Evolutionary conservation across 2,329 filamentous ascomycete species (phyloP), one percentile per base, ranked within the genome.

Genomic region (Stemphylium lycopersici): DNA sequence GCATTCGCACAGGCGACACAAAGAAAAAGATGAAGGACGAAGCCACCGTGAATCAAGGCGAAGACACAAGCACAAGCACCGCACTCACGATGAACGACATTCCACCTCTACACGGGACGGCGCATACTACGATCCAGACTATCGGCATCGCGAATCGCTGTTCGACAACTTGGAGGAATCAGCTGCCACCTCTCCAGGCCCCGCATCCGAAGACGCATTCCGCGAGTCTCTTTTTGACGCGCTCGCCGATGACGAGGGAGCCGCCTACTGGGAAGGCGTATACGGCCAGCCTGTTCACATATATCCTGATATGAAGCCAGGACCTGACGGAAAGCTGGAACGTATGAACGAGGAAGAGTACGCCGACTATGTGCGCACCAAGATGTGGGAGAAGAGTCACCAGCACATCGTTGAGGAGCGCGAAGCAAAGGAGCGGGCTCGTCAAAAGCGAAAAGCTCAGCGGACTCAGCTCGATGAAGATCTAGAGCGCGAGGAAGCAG

Each of bases 311-410:
- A 80, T 81, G 0, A 80, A 70, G 83, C 83, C 58, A 75, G 87
- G 68, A 47, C 77, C 61, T 45, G 77, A 64, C 34, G 84, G 84
- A 13, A 80, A 82, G 54, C 80, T 96, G 11, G 91, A 96, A 75
- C 83, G 82, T 59, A 98, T 98, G 93, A 87, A 82, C 7, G 95
- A 98, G 65, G 93, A 98, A 24, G 90, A 97, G 73, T 99, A 98
- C 72, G 90, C 91, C 0, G 81, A 87, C 2, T 89, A 93, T 73
- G 93, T 99, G 34, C 86, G 93, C 15, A 83, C 84, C 47, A 88
- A 87, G 76, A 98, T 99, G 95, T 99, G 92, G 89, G 93, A 97
- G 80, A 92, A 91, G 78, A 96, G 90, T 48, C 87, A 96, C 70
- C 88, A 93, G 61, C 90, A 93, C 18, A 78, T 96, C 47, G 74